These are phyloP conservation scores for Rhynchospora breviuscula DNA, from an alignment of 176 grass and related monocot species.

Conservation along the genomic window DNA sequence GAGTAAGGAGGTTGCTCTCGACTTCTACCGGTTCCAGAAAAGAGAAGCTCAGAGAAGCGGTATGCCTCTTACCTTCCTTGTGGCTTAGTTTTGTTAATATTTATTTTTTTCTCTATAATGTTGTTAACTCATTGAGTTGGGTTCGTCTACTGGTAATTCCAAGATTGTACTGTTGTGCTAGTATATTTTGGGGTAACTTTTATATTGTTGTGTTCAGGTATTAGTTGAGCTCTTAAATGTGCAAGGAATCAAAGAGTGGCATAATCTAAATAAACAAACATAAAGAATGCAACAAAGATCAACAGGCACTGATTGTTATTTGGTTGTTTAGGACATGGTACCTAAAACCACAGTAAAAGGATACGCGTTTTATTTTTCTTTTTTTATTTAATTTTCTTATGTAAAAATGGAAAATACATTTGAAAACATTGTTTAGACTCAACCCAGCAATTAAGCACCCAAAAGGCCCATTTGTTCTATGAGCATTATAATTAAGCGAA, in stretches of 20 bases:
- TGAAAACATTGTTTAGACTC: neutral
- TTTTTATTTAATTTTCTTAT: neutral
- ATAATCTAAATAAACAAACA: neutral
- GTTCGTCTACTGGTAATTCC: neutral
- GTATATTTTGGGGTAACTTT: neutral
- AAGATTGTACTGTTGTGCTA: neutral
- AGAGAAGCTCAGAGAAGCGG: constrained; percentile 74
- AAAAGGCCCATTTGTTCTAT: neutral
- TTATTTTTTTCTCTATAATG: neutral
- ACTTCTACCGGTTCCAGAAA: constrained; percentile 87
- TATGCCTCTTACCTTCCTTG: constrained; percentile 22
- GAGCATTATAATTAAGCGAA: neutral
- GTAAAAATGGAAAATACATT: neutral
- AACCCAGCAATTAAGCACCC: neutral
- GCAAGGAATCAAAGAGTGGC: neutral
- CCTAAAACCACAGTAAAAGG: neutral
- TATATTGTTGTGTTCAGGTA: neutral
- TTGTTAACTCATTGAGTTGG: constrained; percentile 3
- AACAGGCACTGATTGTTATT: neutral
- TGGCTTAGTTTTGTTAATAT: neutral
- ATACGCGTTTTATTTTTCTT: neutral
- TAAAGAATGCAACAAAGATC: neutral
- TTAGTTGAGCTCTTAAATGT: neutral
- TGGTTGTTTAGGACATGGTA: neutral
- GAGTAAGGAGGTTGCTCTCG: constrained; percentile 53